Evolutionary conservation across 139 green algal species (phyloP), one percentile per base, ranked within the genome.

Genomic region (Eudorina sp.): DNA sequence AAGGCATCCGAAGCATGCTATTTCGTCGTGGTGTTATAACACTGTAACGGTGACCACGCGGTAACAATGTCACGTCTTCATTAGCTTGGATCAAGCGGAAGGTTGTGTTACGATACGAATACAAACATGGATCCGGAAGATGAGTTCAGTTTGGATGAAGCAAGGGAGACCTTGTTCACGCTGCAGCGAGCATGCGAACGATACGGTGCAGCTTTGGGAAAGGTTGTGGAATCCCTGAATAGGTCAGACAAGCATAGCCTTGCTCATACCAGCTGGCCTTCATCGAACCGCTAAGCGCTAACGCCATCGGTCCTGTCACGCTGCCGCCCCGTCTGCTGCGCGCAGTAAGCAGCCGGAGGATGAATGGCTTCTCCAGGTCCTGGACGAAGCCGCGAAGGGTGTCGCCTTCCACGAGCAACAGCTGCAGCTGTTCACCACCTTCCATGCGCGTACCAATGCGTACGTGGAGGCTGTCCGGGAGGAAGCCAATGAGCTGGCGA

Each of bases 341-440:
- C 31, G 70, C 72, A 89, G 70, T 18, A 89, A 77, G 34, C 38
- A 62, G 40, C 43, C 36, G 27, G 69, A 83, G 8, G 64, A 80
- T 27, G 72, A 83, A 40, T 86, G 80, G 72, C 74, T 72, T 19
- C 7, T 58, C 23, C 41, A 88, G 13, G 90, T 91, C 1, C 60
- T 90, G 46, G 83, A 90, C 0, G 91, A 92, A 29, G 86, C 86
- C 27, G 69, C 13, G 2, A 90, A 91, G 55, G 66, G 51, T 0
- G 23, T 83, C 0, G 21, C n/a, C 0, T 94, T 94, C 48, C 85
- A 92, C 46, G 38, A 91, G 34, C 45, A 90, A 29, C 91, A 94
- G 76, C 86, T 90, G 14, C 21, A 29, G 9, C 1, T 79, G 34
- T 94, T 85, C 69, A 45, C 29, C 8, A 29, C 13, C 7, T 90